Evolutionary conservation across 805 yeast genomes (phyloP).

Genomic region (Teunomyces panamensis): DNA sequence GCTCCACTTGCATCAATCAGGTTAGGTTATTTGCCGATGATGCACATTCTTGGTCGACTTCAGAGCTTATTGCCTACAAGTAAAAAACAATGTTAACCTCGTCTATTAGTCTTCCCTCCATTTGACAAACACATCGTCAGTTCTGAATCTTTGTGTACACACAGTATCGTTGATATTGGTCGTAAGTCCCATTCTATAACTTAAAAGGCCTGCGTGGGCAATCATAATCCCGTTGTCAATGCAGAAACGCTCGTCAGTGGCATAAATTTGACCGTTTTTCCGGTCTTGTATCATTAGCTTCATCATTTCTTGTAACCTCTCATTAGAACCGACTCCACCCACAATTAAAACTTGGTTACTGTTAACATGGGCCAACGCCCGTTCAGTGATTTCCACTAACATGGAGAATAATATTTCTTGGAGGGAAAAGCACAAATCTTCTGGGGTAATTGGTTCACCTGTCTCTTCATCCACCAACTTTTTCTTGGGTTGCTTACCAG

Average conservation of each 20-base stretch:
- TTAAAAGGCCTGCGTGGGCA: conserved; percentile 93
- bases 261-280: conserved; percentile 76
- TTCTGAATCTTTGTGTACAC: conserved; percentile 90
- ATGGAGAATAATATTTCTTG: conserved; percentile 93
- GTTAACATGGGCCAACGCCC: conserved; percentile 97
- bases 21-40: not conserved
- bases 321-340: conserved; percentile 98
- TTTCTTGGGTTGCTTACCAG: conserved; percentile 27
- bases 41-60: not conserved
- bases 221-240: conserved; percentile 99
- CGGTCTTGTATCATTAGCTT: conserved; percentile 87
- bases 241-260: conserved; percentile 96
- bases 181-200: conserved; percentile 77
- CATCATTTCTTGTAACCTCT: conserved; percentile 94
- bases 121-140: conserved; percentile 86
- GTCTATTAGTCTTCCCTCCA: conserved; percentile 69
- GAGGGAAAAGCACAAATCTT: conserved; percentile 86
- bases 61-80: too few species aligned
- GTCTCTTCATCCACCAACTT: conserved; percentile 37
- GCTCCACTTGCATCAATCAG: not conserved
- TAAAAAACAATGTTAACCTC: not conserved
- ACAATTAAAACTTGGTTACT: conserved; percentile 88
- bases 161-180: conserved; percentile 64
- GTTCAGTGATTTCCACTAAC: conserved; percentile 96
- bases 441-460: conserved; percentile 63